A percentile compares a stretch with the other conserved stretches of the same genome.
Conservation (phyloP, 179 eudicot species). For the Camellia oleifera region DNA sequence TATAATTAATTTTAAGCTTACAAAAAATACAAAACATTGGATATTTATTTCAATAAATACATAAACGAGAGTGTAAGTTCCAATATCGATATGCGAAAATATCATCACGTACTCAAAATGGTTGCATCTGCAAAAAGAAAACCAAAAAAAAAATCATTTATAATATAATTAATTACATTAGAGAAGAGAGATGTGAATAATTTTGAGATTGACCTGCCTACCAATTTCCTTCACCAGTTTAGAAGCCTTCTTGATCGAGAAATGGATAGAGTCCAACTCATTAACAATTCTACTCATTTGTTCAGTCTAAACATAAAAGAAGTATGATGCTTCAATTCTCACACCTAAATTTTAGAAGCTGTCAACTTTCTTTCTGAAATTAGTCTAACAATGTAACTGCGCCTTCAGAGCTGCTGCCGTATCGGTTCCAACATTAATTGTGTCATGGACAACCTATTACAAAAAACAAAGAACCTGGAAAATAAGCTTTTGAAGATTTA, state of each 20-base stretch:
- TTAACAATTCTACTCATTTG: conserved; percentile 94
- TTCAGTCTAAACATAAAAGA: conserved; percentile 60
- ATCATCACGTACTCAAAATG: too few species aligned
- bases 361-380: not conserved
- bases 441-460: conserved; percentile 75
- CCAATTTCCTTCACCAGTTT: conserved; percentile 93
- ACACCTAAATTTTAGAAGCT: not conserved
- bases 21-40: too few species aligned
- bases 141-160: not conserved
- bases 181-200: conserved; percentile 14
- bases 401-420: conserved; percentile 93
- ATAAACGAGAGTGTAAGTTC: too few species aligned
- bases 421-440: conserved; percentile 79
- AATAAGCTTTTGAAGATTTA: not conserved
- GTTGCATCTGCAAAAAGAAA: too few species aligned
- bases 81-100: too few species aligned
- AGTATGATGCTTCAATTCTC: conserved; percentile 3
- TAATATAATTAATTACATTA: conserved; percentile 5
- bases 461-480: not conserved
- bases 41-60: too few species aligned
- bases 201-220: conserved; percentile 78
- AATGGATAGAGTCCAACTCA: conserved; percentile 87
- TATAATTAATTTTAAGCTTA: too few species aligned
- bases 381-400: conserved; percentile 48
- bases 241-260: conserved; percentile 89